Evolutionary conservation across 129 eudicot genomes (phyloP).

Genomic region (Dittrichia graveolens): DNA sequence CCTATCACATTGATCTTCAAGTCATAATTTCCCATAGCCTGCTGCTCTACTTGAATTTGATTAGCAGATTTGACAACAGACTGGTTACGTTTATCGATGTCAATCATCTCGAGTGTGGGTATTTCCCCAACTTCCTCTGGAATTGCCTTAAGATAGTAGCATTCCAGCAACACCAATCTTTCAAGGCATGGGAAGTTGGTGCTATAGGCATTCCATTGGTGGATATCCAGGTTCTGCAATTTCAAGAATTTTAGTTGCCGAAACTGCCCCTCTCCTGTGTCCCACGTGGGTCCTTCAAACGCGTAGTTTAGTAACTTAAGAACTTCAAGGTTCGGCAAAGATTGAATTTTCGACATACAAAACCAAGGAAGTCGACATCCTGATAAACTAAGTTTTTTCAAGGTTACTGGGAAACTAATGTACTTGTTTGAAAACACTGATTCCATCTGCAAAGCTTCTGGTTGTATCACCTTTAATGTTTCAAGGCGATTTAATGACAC

Average conservation of each 20-base stretch:
- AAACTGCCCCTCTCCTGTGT: constrained; percentile 24
- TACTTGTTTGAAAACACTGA: not conserved
- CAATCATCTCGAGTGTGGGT: constrained; percentile 26
- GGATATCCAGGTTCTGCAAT: constrained; percentile 25
- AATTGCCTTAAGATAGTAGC: constrained; percentile 31
- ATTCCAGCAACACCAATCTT: constrained; percentile 34
- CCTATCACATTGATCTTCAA: constrained; percentile 33
- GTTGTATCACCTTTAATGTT: constrained; percentile 29
- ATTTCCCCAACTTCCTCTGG: constrained; percentile 23
- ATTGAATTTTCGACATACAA: constrained; percentile 19
- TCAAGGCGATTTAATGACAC: constrained; percentile 27
- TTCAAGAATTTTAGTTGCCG: constrained; percentile 23
- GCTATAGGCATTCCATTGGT: constrained; percentile 22
- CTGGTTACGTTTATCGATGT: constrained; percentile 25
- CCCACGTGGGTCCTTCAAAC: constrained; percentile 23
- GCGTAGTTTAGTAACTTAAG: constrained; percentile 28
- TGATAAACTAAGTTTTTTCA: constrained; percentile 28
- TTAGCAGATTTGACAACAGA: constrained; percentile 21
- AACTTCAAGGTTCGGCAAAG: constrained; percentile 29
- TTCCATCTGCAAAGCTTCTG: constrained; percentile 18
- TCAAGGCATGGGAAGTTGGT: constrained; percentile 29
- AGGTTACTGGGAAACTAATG: constrained; percentile 16
- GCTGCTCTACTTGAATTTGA: constrained; percentile 15
- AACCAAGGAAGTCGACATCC: constrained; percentile 29
- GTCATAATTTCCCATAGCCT: constrained; percentile 29